Base-by-base conservation (phyloP, 306 rosid species). In the Cicer yamashitae region DNA sequence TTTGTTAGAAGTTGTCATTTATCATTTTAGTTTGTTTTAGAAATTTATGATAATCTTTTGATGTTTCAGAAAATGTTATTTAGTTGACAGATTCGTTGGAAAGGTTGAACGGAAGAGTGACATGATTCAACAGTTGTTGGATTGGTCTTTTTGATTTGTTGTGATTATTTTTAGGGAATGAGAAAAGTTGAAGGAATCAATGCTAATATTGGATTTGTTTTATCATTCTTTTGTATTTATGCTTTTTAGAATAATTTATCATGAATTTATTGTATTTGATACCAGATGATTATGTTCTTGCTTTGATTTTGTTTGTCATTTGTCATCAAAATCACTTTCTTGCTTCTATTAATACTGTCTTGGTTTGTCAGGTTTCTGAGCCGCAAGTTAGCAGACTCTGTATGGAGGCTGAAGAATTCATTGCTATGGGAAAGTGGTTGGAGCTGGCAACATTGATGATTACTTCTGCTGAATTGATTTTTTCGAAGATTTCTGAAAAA, bases 401-500 rank as follows among this genome's bases (percentile, higher is more conserved):
- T 40, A 4, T 54, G 56, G 98, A 96, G 87, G 98, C 98, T 43
- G 86, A 87, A 71, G 91, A 92, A 54, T 88, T 88, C 77, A 84
- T 90, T 78, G 92, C 47, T 11, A 78, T 60, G 85, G 86, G 82
- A 64, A 90, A 93, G 84, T 96, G 93, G 93, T 75, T 90, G 50
- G 99, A 96, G 84, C 84, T 96, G 82, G 96, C 87, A 18, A 80
- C 92, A 1, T 84, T 92, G 67, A 92, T 90, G 96, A 91, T 92
- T 56, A 85, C 96, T 37, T 90, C 98, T 69, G 97, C 97, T 56
- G 98, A 92, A 74, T 85, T 96, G 81, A 80, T 96, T 72, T 88
- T 92, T 78, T 85, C 99, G 6, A 92, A 96, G 90, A 91, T 92
- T 72, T 80, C 97, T 9, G 99, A 96, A 44, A 96, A 92, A 96